These are phyloP conservation scores for Aspergillus sp. DNA, from an alignment of 2,329 filamentous ascomycete genomes.

Conservation along the genomic window DNA sequence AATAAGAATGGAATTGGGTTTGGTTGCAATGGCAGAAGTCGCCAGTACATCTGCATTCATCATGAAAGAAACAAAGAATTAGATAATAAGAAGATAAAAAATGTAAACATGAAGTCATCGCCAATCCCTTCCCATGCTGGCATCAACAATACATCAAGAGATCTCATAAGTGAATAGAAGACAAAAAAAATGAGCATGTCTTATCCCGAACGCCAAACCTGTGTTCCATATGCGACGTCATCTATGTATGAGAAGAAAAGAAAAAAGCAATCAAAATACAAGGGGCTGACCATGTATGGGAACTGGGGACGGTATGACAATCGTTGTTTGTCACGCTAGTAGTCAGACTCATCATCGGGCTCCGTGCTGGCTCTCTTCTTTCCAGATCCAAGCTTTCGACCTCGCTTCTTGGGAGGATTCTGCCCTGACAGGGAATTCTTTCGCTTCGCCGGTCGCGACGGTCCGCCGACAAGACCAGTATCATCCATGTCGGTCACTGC, in stretches of 20 bases:
- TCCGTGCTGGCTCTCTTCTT: slow-evolving; percentile 40
- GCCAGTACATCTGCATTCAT: background rate
- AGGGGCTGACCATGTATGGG: slow-evolving; percentile 3
- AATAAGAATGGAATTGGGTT: background rate
- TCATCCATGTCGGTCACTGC: slow-evolving; percentile 60
- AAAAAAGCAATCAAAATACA: slow-evolving; percentile 18
- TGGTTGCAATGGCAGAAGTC: background rate
- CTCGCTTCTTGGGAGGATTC: slow-evolving; percentile 39
- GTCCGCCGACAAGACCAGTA: slow-evolving; percentile 14
- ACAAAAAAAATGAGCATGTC: slow-evolving; percentile 3
- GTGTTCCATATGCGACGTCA: slow-evolving; percentile 20
- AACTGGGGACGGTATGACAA: background rate
- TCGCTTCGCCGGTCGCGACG: slow-evolving; percentile 36
- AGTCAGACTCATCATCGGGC: slow-evolving; percentile 32
- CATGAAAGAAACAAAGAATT: background rate
- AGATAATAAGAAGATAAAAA: background rate
- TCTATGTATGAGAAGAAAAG: slow-evolving; percentile 11
- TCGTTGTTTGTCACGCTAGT: slow-evolving; percentile 17
- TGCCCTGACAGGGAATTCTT: slow-evolving; percentile 43
- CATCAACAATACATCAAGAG: background rate
- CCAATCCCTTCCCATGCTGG: background rate
- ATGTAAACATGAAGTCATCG: background rate
- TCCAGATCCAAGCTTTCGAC: slow-evolving; percentile 33
- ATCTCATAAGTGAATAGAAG: background rate
- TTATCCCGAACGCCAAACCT: slow-evolving; percentile 19